phyloP scores from a whole-genome alignment of 164 flowering plant species.

The Piper longum region DNA sequence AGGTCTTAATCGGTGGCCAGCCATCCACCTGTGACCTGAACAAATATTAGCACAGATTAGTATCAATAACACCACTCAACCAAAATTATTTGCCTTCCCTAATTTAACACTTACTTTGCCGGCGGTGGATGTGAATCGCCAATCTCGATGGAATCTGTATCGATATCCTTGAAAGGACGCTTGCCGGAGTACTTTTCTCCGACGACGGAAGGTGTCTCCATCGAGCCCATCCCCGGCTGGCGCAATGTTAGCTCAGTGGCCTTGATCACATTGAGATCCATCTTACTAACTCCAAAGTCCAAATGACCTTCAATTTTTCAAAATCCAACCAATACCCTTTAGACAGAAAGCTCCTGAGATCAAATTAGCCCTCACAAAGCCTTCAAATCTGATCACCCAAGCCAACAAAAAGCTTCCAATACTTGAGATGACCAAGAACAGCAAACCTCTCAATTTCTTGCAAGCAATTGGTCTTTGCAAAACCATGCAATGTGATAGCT shows the following conservation, averaged over 20 bases:
- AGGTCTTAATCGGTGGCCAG: slow-evolving; percentile 75
- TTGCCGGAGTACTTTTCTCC: slow-evolving; percentile 15
- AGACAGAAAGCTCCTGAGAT: too few relatives aligned
- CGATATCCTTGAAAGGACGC: slow-evolving; percentile 17
- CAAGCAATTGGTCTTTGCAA: not conserved
- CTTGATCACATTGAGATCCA: slow-evolving; percentile 30
- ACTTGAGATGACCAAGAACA: not conserved
- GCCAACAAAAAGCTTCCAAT: too few relatives aligned
- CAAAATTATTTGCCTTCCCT: not conserved
- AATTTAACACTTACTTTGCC: slow-evolving; percentile 15
- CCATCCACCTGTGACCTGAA: slow-evolving; percentile 65
- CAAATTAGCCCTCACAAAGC: not conserved
- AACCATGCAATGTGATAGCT: not conserved
- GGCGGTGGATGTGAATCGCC: slow-evolving; percentile 6
- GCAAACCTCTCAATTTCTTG: not conserved
- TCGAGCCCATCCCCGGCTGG: slow-evolving; percentile 29
- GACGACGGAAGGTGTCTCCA: slow-evolving; percentile 1
- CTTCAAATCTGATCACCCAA: not conserved
- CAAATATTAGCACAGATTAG: not conserved
- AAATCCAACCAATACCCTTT: not conserved
- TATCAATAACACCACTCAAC: not conserved
- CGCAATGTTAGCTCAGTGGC: slow-evolving; percentile 65
- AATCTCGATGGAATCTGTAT: slow-evolving; percentile 8
- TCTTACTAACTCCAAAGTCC: not conserved
- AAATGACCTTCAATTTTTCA: not conserved